These are phyloP conservation scores for Acanthochlamys bracteata DNA, from an alignment of 106 monocot species.

Conservation along the genomic window DNA sequence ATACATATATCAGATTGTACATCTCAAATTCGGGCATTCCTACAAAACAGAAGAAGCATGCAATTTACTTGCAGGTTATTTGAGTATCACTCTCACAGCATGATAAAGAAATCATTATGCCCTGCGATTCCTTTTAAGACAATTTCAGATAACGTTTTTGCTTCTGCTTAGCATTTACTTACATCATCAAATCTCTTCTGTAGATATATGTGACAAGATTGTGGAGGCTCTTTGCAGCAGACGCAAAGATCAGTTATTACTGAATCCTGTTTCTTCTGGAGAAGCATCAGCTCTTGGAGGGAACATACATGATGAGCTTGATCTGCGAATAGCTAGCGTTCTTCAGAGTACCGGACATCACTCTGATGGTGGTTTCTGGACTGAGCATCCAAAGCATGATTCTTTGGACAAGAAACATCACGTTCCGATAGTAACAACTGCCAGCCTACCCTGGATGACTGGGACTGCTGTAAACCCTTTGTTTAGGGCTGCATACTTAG, in stretches of 20 bases:
- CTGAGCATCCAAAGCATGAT: slow-evolving; percentile 22
- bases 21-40: too few relatives aligned
- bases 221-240: slow-evolving; percentile 55
- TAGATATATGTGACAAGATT: slow-evolving; percentile 84
- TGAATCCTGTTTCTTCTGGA: slow-evolving; percentile 21
- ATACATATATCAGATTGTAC: too few relatives aligned
- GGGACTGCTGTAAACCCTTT: slow-evolving; percentile 97
- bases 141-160: too few relatives aligned
- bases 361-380: slow-evolving; percentile 50
- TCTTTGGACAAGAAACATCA: slow-evolving; percentile 43
- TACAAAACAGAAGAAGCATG: too few relatives aligned
- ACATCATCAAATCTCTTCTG: slow-evolving; percentile 1
- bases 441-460: slow-evolving; percentile 99
- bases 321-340: slow-evolving; percentile 75
- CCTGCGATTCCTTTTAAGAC: too few relatives aligned
- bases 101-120: too few relatives aligned
- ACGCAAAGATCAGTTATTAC: slow-evolving; percentile 36
- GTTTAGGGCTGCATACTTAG: slow-evolving; percentile 89
- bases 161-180: too few relatives aligned
- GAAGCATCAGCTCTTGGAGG: slow-evolving; percentile 31
- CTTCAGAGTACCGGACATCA: slow-evolving; percentile 79
- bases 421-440: slow-evolving; percentile 93
- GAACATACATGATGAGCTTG: slow-evolving; percentile 58
- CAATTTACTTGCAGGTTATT: too few relatives aligned
- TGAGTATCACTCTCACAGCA: too few relatives aligned